Base-by-base conservation (phyloP, 2,329 filamentous ascomycete species). In the Diplocarpon rosae region DNA sequence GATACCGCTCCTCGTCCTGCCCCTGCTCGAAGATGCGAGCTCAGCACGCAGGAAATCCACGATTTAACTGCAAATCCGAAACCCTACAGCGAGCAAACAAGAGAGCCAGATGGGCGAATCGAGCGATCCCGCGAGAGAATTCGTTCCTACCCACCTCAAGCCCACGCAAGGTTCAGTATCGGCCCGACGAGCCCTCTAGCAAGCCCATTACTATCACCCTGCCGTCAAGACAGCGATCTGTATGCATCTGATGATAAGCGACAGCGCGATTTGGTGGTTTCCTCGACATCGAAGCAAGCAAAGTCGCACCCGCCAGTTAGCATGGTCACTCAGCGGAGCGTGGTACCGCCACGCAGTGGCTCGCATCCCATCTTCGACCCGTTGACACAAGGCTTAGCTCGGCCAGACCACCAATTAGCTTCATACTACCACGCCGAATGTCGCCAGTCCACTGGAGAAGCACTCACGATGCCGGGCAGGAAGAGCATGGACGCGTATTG, bases 1-100 rank as follows among this genome's bases (percentile, higher is more conserved):
- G 50, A 54, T 12, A 47, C 55, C 5, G 50, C 51, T 14, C 34
- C 42, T 15, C 37, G 50, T 3, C 54, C 52, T 24, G 33, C 48
- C 8, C 38, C 14, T 12, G 34, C 44, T 34, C 43, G 47, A 39
- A 42, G 30, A 17, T 33, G 43, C 10, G 48, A 37, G 12, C 10
- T 28, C 28, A 42, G 34, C 28, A 33, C 24, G 11, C 40, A 28
- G 29, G 37, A 46, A 15, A 51, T 44, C 17, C 55, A 53, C 36
- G 50, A 52, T 8, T 52, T 44, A 5, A 42, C 45, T 24, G 13
- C 31, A 10, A 41, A 27, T 16, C 27, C 29, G 7, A 43, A 43
- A 15, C 31, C 46, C 6, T 37, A 29, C 15, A 13, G 16, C 9
- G 20, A 24, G 4, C 20, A 24, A 24, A 3, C 3, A 24, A 24